Percentiles rank a stretch among this genome's conserved stretches.
phyloP scores from a whole-genome alignment of 2,329 filamentous ascomycete genomes.

The Cytospora leucostoma region DNA sequence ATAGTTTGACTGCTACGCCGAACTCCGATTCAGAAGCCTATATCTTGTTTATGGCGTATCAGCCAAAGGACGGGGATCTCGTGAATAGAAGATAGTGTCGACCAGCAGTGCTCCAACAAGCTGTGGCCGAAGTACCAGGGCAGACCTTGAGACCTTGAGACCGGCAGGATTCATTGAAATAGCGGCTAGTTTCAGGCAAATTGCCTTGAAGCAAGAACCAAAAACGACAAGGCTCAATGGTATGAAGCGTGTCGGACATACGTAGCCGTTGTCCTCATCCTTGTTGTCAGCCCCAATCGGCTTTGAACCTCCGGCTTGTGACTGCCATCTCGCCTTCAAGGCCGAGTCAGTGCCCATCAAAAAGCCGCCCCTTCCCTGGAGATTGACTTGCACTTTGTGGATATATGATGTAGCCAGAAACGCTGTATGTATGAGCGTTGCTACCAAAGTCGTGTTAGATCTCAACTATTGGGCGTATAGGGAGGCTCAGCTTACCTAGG shows the following conservation, averaged over 20 bases:
- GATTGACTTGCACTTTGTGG: not conserved
- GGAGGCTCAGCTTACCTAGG: not conserved
- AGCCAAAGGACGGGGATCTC: not conserved
- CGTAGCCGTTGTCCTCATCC: not conserved
- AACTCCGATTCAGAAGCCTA: too few species aligned
- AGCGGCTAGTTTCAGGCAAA: not conserved
- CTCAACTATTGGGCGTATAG: not conserved
- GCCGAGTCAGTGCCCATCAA: not conserved
- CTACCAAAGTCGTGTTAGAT: not conserved
- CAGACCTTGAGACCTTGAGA: not conserved
- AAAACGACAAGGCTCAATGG: not conserved
- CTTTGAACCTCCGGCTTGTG: not conserved
- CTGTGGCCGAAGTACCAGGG: not conserved
- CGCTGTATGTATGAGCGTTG: not conserved
- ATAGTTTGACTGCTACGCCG: too few species aligned
- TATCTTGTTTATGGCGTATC: too few species aligned
- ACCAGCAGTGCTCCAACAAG: not conserved
- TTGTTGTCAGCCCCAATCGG: too few species aligned
- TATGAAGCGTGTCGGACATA: not conserved
- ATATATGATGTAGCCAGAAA: not conserved
- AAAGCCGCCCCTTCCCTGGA: not conserved
- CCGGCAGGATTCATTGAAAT: not conserved
- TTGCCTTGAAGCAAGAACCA: not conserved
- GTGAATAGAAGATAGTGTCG: not conserved
- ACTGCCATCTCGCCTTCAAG: not conserved